These are phyloP conservation scores for Tuber borchii DNA, from an alignment of 495 filamentous ascomycete species.

Conservation along the genomic window DNA sequence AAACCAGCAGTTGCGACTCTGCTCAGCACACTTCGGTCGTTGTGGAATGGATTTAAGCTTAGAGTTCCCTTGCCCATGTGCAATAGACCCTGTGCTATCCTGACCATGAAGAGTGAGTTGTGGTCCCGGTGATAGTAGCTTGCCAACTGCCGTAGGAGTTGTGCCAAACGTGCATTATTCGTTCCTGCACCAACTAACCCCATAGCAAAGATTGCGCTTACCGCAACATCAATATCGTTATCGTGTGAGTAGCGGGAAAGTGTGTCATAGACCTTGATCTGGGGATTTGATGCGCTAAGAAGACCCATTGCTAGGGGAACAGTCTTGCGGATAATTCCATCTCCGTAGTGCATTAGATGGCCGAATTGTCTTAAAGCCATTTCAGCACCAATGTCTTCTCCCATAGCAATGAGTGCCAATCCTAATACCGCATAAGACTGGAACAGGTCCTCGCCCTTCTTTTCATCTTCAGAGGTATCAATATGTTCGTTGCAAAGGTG, in stretches of 20 bases:
- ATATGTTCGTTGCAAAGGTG: constrained; percentile 97
- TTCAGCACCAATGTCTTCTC: constrained; percentile 95
- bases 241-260: constrained; percentile 97
- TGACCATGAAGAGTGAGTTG: constrained; percentile 95
- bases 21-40: constrained; percentile 89
- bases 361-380: constrained; percentile 98
- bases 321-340: constrained; percentile 89
- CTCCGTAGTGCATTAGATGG: constrained; percentile 98
- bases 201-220: constrained; percentile 99
- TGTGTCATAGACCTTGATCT: constrained; percentile 99
- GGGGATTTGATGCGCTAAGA: constrained; percentile 92
- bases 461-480: constrained; percentile 79
- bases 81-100: constrained; percentile 92
- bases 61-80: constrained; percentile 99
- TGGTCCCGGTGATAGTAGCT: constrained; percentile 97
- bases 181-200: constrained; percentile 93
- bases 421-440: constrained; percentile 95
- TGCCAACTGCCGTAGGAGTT: constrained; percentile 86
- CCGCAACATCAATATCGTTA: constrained; percentile 95
- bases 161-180: constrained; percentile 94
- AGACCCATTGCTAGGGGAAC: constrained; percentile 97
- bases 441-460: constrained; percentile 86
- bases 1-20: constrained; percentile 84
- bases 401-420: constrained; percentile 91
- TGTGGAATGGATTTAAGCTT: constrained; percentile 94